A percentile compares a stretch with the other conserved stretches of the same genome.
phyloP scores from a whole-genome alignment of 2,329 filamentous ascomycete species.

The Aspergillus caelatus region DNA sequence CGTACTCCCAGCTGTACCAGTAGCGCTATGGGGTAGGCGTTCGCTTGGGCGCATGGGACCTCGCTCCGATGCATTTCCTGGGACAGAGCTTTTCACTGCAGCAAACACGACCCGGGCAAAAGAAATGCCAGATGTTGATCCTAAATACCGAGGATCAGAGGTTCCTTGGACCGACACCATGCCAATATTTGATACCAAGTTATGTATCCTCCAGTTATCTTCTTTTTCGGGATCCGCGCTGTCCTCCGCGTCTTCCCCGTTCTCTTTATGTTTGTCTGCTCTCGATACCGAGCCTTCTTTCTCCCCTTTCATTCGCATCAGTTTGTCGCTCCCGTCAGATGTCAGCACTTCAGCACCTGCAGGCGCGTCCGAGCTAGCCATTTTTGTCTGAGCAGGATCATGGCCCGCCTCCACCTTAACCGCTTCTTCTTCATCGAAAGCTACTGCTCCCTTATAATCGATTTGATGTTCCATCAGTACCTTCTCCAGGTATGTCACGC shows the following conservation, averaged over 20 bases:
- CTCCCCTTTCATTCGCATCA: constrained; percentile 26
- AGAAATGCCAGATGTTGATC: constrained; percentile 86
- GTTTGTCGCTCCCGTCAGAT: constrained; percentile 18
- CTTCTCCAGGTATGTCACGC: constrained; percentile 80
- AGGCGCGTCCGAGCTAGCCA: constrained; percentile 20
- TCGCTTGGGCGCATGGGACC: constrained; percentile 63
- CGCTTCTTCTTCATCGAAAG: constrained; percentile 61
- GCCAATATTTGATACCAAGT: constrained; percentile 69
- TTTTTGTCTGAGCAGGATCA: constrained; percentile 24
- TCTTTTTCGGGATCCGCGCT: constrained; percentile 53
- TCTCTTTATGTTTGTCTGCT: constrained; percentile 23
- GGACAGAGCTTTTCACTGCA: constrained; percentile 78
- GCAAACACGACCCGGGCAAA: constrained; percentile 94
- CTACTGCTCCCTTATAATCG: constrained; percentile 68
- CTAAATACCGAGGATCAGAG: constrained; percentile 78
- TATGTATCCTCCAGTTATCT: constrained; percentile 65
- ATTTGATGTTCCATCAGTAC: constrained; percentile 71
- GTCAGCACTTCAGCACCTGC: constrained; percentile 18
- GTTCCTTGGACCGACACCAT: constrained; percentile 78
- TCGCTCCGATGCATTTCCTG: constrained; percentile 63
- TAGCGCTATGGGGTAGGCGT: constrained; percentile 52
- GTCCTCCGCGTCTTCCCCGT: constrained; percentile 27
- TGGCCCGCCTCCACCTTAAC: constrained; percentile 33
- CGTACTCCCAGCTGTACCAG: constrained; percentile 67
- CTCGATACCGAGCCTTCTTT: constrained; percentile 19